phyloP scores from a whole-genome alignment of 768 basidiomycete species.

The Russula earlei region DNA sequence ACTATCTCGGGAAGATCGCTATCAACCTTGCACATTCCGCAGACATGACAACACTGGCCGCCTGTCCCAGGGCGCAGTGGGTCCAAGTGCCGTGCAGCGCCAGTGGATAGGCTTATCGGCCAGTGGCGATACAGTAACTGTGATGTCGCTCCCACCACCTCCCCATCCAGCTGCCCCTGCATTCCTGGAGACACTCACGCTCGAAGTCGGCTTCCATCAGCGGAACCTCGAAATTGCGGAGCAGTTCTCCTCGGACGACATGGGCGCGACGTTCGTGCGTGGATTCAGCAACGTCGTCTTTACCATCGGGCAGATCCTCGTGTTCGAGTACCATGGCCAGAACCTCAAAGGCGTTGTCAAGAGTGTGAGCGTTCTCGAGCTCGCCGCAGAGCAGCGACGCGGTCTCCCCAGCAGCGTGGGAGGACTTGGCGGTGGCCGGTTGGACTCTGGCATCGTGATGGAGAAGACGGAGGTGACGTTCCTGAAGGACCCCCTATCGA shows the following conservation, averaged over 20 bases:
- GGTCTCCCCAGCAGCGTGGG: conserved; percentile 19
- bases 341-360: conserved; percentile 66
- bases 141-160: conserved; percentile 46
- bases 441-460: conserved; percentile 67
- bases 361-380: conserved; percentile 48
- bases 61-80: conserved; percentile 59
- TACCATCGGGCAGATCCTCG: conserved; percentile 55
- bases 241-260: conserved; percentile 83
- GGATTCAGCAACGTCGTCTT: conserved; percentile 69
- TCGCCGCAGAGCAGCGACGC: conserved; percentile 50
- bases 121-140: conserved; percentile 62
- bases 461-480: conserved; percentile 88
- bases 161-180: conserved; percentile 41
- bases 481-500: conserved; percentile 70
- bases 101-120: conserved; percentile 86
- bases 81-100: conserved; percentile 69
- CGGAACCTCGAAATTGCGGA: conserved; percentile 47
- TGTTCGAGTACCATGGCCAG: conserved; percentile 84
- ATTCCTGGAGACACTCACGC: conserved; percentile 69
- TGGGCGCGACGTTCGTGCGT: conserved; percentile 62
- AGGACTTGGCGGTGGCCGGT: neutral
- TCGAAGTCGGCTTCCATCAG: conserved; percentile 64
- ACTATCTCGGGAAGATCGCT: neutral
- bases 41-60: conserved; percentile 77
- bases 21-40: neutral